Evolutionary conservation across 495 filamentous ascomycete genomes (phyloP).

Genomic region (Xylaria flabelliformis): DNA sequence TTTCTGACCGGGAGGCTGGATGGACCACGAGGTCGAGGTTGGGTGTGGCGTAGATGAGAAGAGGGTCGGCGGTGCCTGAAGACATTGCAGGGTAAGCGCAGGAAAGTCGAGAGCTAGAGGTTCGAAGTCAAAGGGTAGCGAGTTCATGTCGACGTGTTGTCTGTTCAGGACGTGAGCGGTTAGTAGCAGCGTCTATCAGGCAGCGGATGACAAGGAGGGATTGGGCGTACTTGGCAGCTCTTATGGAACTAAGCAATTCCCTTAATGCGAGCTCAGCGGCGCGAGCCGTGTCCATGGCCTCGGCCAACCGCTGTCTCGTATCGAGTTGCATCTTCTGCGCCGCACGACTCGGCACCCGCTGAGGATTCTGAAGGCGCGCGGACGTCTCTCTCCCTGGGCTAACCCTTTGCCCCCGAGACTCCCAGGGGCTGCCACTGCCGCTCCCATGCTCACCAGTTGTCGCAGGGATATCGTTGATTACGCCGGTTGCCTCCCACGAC

Average conservation of each 20-base stretch:
- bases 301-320: slow-evolving; percentile 61
- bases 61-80: slow-evolving; percentile 77
- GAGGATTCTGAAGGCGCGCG: slow-evolving; percentile 26
- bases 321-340: slow-evolving; percentile 64
- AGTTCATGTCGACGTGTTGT: slow-evolving; percentile 51
- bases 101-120: slow-evolving; percentile 81
- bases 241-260: slow-evolving; percentile 78
- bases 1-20: slow-evolving; percentile 69
- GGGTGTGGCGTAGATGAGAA: slow-evolving; percentile 74
- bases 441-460: slow-evolving; percentile 38
- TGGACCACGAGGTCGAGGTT: slow-evolving; percentile 73
- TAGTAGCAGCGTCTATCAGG: slow-evolving; percentile 17
- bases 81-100: slow-evolving; percentile 77
- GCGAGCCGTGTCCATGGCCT: slow-evolving; percentile 72
- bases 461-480: slow-evolving; percentile 76
- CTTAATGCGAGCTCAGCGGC: slow-evolving; percentile 85
- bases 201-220: neutral
- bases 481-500: slow-evolving; percentile 77
- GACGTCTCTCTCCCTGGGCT: slow-evolving; percentile 14
- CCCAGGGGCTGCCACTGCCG: slow-evolving; percentile 27
- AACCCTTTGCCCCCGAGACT: slow-evolving; percentile 11
- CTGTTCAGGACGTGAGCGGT: slow-evolving; percentile 41
- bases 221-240: slow-evolving; percentile 74
- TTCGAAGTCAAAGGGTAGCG: slow-evolving; percentile 80
- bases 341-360: slow-evolving; percentile 51